These are phyloP conservation scores for Epithele typhae DNA, from an alignment of 768 basidiomycete species.

Conservation along the genomic window DNA sequence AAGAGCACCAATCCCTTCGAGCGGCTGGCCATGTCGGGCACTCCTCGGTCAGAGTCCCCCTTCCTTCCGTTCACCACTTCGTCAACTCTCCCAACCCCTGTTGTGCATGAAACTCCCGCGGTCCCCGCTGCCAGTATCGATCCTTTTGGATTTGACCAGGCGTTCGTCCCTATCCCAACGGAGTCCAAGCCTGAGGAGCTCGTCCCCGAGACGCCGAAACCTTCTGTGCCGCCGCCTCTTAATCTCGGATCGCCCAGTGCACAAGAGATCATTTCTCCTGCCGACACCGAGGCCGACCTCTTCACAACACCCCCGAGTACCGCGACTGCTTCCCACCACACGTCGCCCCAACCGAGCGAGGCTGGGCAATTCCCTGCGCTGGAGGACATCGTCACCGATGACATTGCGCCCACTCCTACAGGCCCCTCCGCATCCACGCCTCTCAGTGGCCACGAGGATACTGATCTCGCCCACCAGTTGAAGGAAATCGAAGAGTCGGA, in stretches of 20 bases:
- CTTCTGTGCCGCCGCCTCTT: conserved; percentile 7
- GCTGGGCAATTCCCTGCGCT: conserved; percentile 5
- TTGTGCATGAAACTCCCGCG: conserved; percentile 11
- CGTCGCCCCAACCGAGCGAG: not conserved
- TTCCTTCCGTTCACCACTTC: conserved; percentile 47
- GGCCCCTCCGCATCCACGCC: conserved; percentile 2
- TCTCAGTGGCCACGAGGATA: conserved; percentile 28
- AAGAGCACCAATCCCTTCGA: conserved; percentile 96
- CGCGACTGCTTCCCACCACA: conserved; percentile 18
- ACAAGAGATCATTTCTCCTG: conserved; percentile 19
- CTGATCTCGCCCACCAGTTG: conserved; percentile 48
- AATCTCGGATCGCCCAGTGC: conserved; percentile 1
- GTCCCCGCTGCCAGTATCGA: conserved; percentile 24
- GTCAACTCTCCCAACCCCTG: conserved; percentile 34
- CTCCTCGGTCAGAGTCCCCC: conserved; percentile 55
- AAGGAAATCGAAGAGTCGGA: conserved; percentile 55
- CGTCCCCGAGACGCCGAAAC: conserved; percentile 12
- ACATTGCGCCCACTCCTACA: conserved; percentile 8
- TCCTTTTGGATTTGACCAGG: conserved; percentile 48
- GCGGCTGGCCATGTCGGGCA: conserved; percentile 46
- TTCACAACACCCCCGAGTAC: conserved; percentile 62
- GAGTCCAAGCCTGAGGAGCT: conserved; percentile 12
- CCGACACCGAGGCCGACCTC: conserved; percentile 22
- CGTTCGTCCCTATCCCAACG: conserved; percentile 20
- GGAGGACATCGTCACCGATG: conserved; percentile 10